Conservation (phyloP, 2,329 filamentous ascomycete genomes). For the Colletotrichum sublineola region DNA sequence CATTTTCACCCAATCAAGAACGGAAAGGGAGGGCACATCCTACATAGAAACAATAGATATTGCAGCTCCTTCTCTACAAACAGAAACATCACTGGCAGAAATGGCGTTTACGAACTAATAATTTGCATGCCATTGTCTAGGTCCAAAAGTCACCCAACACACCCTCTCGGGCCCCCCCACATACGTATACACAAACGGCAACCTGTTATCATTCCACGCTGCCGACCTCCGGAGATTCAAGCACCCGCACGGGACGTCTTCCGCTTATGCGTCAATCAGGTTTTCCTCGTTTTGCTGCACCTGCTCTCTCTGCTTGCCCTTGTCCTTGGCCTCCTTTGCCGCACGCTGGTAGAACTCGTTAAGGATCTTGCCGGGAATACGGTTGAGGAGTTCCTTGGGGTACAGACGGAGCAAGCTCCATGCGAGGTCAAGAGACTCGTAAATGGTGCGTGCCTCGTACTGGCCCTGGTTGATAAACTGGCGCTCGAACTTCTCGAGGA, state of each 20-base stretch:
- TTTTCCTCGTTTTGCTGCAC: conserved; percentile 66
- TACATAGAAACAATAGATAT: not conserved
- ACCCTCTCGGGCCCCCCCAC: conserved; percentile 19
- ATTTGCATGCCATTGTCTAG: conserved; percentile 42
- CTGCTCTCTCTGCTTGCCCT: conserved; percentile 68
- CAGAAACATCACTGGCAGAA: conserved; percentile 19
- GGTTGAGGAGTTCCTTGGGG: conserved; percentile 97
- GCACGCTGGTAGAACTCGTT: conserved; percentile 86
- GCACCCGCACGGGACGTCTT: conserved; percentile 6
- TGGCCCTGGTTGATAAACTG: conserved; percentile 93
- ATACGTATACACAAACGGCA: conserved; percentile 42
- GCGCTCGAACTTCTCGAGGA: conserved; percentile 97
- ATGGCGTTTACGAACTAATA: conserved; percentile 30
- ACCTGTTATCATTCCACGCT: conserved; percentile 19
- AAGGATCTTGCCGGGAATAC: conserved; percentile 86
- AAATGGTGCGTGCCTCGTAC: conserved; percentile 93
- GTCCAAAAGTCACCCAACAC: conserved; percentile 35
- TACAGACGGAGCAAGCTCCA: conserved; percentile 98
- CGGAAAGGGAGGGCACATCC: not conserved
- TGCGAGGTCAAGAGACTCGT: conserved; percentile 93
- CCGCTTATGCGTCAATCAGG: conserved; percentile 69
- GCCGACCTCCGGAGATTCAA: conserved; percentile 35
- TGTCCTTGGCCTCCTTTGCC: conserved; percentile 72
- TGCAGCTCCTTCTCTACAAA: conserved; percentile 15
- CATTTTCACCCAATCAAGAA: not conserved